These are phyloP conservation scores for Ganoderma lucidum DNA, from an alignment of 1,284 basidiomycete genomes.

Conservation along the genomic window DNA sequence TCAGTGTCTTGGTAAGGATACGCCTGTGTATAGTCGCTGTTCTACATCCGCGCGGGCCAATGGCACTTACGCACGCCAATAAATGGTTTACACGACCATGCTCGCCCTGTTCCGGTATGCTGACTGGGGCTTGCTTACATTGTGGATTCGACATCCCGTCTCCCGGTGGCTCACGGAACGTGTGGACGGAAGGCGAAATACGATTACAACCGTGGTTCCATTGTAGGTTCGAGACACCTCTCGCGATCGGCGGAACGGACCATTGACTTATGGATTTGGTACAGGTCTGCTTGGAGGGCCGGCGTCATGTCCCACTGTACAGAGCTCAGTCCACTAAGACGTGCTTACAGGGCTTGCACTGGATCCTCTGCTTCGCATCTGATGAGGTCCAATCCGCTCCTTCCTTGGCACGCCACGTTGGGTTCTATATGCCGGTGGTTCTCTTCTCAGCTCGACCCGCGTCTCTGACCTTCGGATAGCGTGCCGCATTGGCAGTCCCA, in stretches of 20 bases:
- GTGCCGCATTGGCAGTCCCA: neutral
- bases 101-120: too few species aligned
- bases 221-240: neutral
- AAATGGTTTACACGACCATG: neutral
- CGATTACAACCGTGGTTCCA: neutral
- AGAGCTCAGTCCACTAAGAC: neutral
- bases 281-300: neutral
- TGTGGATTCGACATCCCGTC: too few species aligned
- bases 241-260: neutral
- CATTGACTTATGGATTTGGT: neutral
- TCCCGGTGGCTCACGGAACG: too few species aligned
- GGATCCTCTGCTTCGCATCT: neutral
- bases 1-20: neutral
- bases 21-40: neutral
- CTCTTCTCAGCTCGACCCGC: neutral
- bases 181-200: neutral
- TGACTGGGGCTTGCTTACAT: neutral
- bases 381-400: neutral
- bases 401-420: slow-evolving; percentile 1
- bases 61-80: neutral
- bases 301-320: neutral
- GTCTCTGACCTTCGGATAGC: neutral
- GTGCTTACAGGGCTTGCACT: neutral
- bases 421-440: neutral
- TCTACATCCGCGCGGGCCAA: neutral